Evolutionary conservation across 2,329 filamentous ascomycete genomes (phyloP), one percentile per base, ranked within the genome.

Genomic region (Cladosporium austrohemisphaericum): DNA sequence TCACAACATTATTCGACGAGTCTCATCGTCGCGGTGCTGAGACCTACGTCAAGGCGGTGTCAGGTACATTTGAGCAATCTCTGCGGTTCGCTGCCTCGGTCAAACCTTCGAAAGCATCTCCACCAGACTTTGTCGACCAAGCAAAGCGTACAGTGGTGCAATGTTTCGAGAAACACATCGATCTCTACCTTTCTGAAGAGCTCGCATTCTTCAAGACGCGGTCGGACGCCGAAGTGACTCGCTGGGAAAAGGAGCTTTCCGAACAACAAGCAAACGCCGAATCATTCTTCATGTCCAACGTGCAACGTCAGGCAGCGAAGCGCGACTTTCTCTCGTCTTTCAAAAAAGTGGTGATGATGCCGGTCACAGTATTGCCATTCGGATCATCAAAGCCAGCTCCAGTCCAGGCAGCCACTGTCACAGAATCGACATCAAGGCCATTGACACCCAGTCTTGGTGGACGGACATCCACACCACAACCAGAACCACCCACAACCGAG

Each of bases 291-390:
- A 96, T 97, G 92, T 86, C 86, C 19, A 96, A 90, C 65, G 83
- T 97, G 63, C 96, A 92, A 64, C 81, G 93, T 20, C 90, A 95
- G 65, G 93, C 90, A 1, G 93, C 94, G 55, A 98, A 98, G 71
- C 88, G 90, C 58, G 93, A 98, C 65, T 98, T 98, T 61, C 66
- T 98, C 53, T 93, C 85, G 37, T 95, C 91, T 0, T 98, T 98
- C 76, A 96, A 90, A 65, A 97, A 97, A 68, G 93, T 98, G 7
- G 88, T 98, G 56, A 96, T 98, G 91, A 94, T 95, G 84, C 93
- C 93, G 2, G 92, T 98, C 41, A 95, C 88, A 45, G 92, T 90
- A 7, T 74, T 97, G 3, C 88, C 89, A 1, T 80, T 74, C n/a
- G 76, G 71, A 52, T 69, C 68, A 14, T 65, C 64, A 35, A 75